Percentiles rank a stretch among this genome's conserved stretches.
Conservation (phyloP, 1,284 basidiomycete genomes). For the Ceratobasidium sp. region DNA sequence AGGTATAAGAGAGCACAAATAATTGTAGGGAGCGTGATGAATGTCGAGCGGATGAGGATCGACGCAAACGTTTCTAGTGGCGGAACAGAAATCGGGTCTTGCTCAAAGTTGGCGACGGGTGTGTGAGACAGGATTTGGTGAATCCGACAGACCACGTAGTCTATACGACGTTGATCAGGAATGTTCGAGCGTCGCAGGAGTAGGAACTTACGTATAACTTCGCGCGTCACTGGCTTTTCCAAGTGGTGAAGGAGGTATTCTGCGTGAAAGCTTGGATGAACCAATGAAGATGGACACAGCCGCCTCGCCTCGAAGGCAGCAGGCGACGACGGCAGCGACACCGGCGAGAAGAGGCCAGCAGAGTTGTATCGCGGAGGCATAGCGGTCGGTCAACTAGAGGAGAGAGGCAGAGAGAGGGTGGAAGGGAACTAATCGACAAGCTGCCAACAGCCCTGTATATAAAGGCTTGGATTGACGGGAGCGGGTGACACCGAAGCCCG, state of each 20-base stretch:
- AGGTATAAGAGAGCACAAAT: conserved; percentile 40
- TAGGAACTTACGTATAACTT: conserved; percentile 35
- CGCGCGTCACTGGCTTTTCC: conserved; percentile 35
- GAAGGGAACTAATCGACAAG: neutral
- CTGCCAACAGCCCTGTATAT: conserved; percentile 23
- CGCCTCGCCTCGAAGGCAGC: conserved; percentile 23
- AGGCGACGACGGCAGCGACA: conserved; percentile 37
- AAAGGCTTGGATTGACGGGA: conserved; percentile 31
- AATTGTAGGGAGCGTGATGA: conserved; percentile 41
- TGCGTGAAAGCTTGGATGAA: conserved; percentile 40
- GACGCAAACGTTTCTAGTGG: conserved; percentile 34
- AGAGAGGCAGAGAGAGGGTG: neutral
- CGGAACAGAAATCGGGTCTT: conserved; percentile 26
- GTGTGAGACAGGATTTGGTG: conserved; percentile 40
- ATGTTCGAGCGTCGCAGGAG: neutral
- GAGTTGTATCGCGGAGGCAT: conserved; percentile 24
- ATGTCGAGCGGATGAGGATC: conserved; percentile 34
- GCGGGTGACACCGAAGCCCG: conserved; percentile 39
- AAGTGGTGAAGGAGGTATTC: conserved; percentile 36
- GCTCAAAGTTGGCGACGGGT: conserved; percentile 33
- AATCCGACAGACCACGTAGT: conserved; percentile 35
- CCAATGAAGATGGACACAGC: conserved; percentile 39
- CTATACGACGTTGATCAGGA: conserved; percentile 2
- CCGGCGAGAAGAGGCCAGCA: conserved; percentile 27
- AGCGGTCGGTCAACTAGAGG: neutral